Evolutionary conservation across 225 moss, liverwort and hornwort species (phyloP), one percentile per base, ranked within the genome.

Genomic region (Bryum argenteum): DNA sequence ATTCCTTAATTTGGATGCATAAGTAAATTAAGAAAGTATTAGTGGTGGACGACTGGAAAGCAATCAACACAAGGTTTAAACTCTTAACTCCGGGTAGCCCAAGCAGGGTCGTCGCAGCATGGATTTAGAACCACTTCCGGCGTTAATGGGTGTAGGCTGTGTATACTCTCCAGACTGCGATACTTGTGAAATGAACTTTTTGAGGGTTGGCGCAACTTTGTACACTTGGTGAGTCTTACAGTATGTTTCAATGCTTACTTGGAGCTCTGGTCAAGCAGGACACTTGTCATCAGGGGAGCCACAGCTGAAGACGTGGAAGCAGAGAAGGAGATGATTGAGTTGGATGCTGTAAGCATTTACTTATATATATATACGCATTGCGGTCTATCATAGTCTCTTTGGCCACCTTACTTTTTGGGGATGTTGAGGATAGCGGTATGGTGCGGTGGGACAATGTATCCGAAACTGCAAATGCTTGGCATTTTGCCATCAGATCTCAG

Each of bases 241-340:
- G 33, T 33, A 52, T 78, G n/a, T 47, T 75, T 33, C 33, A 22
- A 70, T 59, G n/a, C 47, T 74, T 38, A 19, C 9, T 44, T 33
- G 33, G 33, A 33, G 33, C 16, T 67, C 62, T 69, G 19, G 70
- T 76, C 24, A 65, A 65, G 70, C 70, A 87, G 87, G 81, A 77
- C 84, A 21, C 69, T 75, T 74, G 28, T 81, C 18, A 79, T 84
- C 57, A 76, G 74, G 68, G 84, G 78, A 76, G 94, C 94, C 2
- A 80, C 94, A 55, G 63, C 94, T 24, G 94, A 94, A 76, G 94
- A 91, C 71, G 71, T 91, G 48, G 92, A 98, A 71, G 90, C 90
- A 33, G 97, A 94, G 85, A 98, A 87, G 67, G 84, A 89, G 81
- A 71, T 94, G 42, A 92, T 98, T 73, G 97, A 94, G 78, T 72